Conservation (phyloP, 2,329 filamentous ascomycete species). For the Aspergillaceae sp. region DNA sequence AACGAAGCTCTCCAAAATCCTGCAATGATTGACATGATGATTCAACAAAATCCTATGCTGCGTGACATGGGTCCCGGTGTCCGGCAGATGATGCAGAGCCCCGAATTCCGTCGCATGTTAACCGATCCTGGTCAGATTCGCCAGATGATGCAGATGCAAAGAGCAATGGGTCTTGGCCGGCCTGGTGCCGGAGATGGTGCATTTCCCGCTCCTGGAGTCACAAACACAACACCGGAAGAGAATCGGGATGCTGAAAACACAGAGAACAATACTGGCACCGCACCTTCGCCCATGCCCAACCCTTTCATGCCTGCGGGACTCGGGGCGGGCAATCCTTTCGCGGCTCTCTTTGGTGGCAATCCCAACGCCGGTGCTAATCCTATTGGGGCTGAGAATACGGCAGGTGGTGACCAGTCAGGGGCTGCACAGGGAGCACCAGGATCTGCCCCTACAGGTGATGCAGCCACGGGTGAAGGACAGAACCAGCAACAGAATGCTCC, state of each 20-base stretch:
- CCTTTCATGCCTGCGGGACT: constrained; percentile 20
- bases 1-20: constrained; percentile 95
- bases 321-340: constrained; percentile 50
- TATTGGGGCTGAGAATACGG: constrained; percentile 22
- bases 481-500: constrained; percentile 34
- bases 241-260: constrained; percentile 17
- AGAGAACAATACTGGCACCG: constrained; percentile 32
- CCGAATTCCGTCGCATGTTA: constrained; percentile 84
- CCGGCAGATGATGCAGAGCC: constrained; percentile 77
- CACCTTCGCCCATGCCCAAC: constrained; percentile 37
- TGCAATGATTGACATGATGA: constrained; percentile 88
- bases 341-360: constrained; percentile 46
- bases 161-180: constrained; percentile 49
- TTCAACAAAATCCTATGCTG: constrained; percentile 79
- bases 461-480: constrained; percentile 23
- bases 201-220: constrained; percentile 87
- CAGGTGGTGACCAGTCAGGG: constrained; percentile 21
- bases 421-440: constrained; percentile 23
- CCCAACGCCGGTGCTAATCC: constrained; percentile 18
- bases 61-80: constrained; percentile 62
- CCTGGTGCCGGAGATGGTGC: constrained; percentile 42
- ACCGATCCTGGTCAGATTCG: constrained; percentile 79
- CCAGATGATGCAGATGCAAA: constrained; percentile 73
- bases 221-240: constrained; percentile 67
- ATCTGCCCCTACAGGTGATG: constrained; percentile 19